Evolutionary conservation across 169 alveolate species (phyloP), one percentile per base, ranked within the genome.

Genomic region (Haemoproteus tartakovskyi): DNA sequence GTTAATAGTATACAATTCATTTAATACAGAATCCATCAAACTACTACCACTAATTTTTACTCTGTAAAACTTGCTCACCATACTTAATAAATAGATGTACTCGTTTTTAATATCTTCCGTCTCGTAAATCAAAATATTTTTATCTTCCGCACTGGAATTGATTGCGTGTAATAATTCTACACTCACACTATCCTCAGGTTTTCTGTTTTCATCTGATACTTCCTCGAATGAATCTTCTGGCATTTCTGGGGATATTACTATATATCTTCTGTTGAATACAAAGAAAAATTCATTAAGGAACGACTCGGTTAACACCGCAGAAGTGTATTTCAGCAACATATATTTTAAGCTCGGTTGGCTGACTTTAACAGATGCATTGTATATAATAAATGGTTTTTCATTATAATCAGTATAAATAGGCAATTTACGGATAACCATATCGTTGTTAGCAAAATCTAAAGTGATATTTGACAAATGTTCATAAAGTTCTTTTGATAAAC

Each of bases 41-140:
- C 12, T 56, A 29, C 43, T 56, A 4, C 78, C 56, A 46, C 51
- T 57, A 9, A 74, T 57, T 57, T 57, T 74, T 12, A 74, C 47
- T 45, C 59, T 54, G 30, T 74, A 57, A 48, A 74, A 74, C 18
- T 45, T 74, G 21, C 62, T 74, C n/a, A 74, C 11, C 84, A 74
- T 74, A 14, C 45, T 74, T 46, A 74, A 43, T 37, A 74, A 38
- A 38, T 38, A 74, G 8, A 74, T 12, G 18, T 24, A 56, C 9
- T 6, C 43, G 9, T 33, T 33, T 6, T 9, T 6, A 5, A 33
- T 6, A 6, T 43, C 62, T 21, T 33, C 84, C n/a, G 54, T 60
- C 5, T 33, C 43, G 9, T 5, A 5, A 33, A 33, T 33, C 9
- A 33, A 5, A 6, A 33, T 33, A 6, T 6, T 33, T 6, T 33